Percentiles rank a stretch among this genome's conserved stretches.
phyloP scores from a whole-genome alignment of 2,329 filamentous ascomycete species.

The Penicillium sp. region DNA sequence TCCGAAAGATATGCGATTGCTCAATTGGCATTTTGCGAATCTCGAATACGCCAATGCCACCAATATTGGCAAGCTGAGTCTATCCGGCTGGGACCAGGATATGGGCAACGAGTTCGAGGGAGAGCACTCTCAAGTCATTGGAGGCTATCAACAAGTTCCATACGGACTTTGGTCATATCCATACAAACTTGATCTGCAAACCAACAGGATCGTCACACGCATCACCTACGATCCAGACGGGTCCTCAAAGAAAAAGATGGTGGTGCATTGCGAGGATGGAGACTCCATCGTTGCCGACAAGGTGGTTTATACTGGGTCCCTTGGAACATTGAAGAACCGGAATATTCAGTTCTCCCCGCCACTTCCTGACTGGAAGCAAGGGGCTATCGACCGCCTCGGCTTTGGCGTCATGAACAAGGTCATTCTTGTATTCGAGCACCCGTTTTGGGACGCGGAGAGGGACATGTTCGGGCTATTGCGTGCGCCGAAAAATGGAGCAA shows the following conservation, averaged over 20 bases:
- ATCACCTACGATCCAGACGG: conserved; percentile 66
- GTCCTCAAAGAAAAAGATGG: conserved; percentile 54
- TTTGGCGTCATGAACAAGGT: conserved; percentile 97
- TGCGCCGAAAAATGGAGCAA: conserved; percentile 70
- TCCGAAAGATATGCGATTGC: conserved; percentile 82
- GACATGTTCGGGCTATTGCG: conserved; percentile 95
- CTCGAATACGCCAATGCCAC: conserved; percentile 96
- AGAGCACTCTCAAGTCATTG: conserved; percentile 88
- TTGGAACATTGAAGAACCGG: conserved; percentile 86
- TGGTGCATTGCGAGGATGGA: conserved; percentile 78
- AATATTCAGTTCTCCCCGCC: conserved; percentile 85
- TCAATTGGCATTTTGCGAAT: conserved; percentile 99
- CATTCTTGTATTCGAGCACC: conserved; percentile 81
- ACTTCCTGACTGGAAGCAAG: conserved; percentile 84
- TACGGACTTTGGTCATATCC: conserved; percentile 81
- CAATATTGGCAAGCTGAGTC: conserved; percentile 82
- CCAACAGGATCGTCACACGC: conserved; percentile 72
- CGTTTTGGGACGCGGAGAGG: conserved; percentile 88
- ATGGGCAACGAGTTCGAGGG: conserved; percentile 98
- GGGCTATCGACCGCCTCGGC: conserved; percentile 80
- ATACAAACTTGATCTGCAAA: conserved; percentile 74
- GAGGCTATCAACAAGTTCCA: conserved; percentile 93
- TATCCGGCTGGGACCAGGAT: conserved; percentile 95
- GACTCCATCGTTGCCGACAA: conserved; percentile 80
- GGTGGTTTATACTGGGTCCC: conserved; percentile 85